Percentiles rank a stretch among this genome's conserved stretches.
Evolutionary conservation across 371 early-diverging fungal genomes (phyloP).

Genomic region (Capniomyces stellatus): DNA sequence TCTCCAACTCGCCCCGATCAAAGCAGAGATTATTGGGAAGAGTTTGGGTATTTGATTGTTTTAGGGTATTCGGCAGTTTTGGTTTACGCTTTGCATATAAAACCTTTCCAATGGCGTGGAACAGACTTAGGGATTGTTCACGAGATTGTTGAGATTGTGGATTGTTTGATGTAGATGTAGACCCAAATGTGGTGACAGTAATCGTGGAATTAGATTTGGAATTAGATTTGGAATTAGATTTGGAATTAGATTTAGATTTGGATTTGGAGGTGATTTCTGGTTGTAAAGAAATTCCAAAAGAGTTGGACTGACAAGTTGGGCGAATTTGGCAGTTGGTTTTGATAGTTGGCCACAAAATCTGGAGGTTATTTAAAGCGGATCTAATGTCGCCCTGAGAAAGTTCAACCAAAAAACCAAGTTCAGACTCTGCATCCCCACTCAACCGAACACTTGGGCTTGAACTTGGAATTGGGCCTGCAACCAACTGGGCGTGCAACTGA

Average conservation of each 20-base stretch:
- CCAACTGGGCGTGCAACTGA: neutral
- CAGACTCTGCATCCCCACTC: neutral
- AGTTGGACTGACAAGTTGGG: too few species aligned
- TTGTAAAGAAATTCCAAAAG: too few species aligned
- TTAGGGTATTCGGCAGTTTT: neutral
- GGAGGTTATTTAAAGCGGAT: constrained; percentile 21
- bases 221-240: too few species aligned
- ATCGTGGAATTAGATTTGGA: too few species aligned
- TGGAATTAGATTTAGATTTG: too few species aligned
- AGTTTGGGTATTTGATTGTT: neutral
- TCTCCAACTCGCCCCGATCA: constrained; percentile 9
- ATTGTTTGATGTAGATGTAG: neutral
- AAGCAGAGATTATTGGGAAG: neutral
- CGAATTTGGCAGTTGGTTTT: too few species aligned
- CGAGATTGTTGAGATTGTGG: neutral
- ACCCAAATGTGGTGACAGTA: too few species aligned
- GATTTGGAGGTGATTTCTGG: too few species aligned
- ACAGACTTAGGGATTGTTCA: constrained; percentile 13
- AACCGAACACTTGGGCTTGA: too few species aligned
- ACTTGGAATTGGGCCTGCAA: too few species aligned
- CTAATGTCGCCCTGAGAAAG: constrained; percentile 22
- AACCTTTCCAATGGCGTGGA: constrained; percentile 24
- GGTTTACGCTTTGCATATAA: constrained; percentile 19
- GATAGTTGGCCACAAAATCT: too few species aligned
- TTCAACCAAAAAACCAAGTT: neutral